Evolutionary conservation across 176 grass and related monocot genomes (phyloP).

Genomic region (Oryza brachyantha): DNA sequence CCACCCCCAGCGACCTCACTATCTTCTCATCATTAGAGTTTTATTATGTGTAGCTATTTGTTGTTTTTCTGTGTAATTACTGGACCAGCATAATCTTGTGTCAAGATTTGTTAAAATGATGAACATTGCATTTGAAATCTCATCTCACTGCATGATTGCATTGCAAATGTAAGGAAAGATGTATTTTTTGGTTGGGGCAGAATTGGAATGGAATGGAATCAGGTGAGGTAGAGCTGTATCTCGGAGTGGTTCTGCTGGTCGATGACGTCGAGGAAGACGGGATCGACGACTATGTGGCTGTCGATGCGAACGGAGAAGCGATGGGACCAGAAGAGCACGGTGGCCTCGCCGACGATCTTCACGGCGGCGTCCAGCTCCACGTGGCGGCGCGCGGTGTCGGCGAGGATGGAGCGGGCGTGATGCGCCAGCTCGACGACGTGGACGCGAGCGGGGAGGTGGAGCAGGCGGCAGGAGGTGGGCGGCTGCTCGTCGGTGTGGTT

Average conservation of each 20-base stretch:
- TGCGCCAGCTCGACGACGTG: constrained; percentile 59
- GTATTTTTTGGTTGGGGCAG: background rate
- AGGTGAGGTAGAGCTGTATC: constrained; percentile 49
- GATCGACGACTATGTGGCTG: constrained; percentile 74
- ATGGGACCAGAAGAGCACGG: constrained; percentile 48
- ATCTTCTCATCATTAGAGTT: background rate
- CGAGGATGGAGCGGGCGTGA: constrained; percentile 46
- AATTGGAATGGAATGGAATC: background rate
- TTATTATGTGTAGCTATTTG: background rate
- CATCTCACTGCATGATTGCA: background rate
- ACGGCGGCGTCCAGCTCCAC: constrained; percentile 68
- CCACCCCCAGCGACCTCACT: background rate
- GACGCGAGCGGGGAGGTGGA: constrained; percentile 68
- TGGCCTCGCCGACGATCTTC: constrained; percentile 55
- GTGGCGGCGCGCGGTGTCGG: constrained; percentile 45
- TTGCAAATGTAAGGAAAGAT: background rate
- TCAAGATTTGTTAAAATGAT: background rate
- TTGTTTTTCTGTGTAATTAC: background rate
- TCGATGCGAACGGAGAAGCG: constrained; percentile 66
- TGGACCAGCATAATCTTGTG: background rate
- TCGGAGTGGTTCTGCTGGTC: constrained; percentile 64
- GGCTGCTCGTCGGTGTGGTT: constrained; percentile 67
- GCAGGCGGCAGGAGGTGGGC: constrained; percentile 68
- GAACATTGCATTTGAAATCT: background rate
- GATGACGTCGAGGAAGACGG: constrained; percentile 67